These are phyloP conservation scores for Nitzschia sp. DNA, from an alignment of 108 stramenopile genomes.

Conservation along the genomic window DNA sequence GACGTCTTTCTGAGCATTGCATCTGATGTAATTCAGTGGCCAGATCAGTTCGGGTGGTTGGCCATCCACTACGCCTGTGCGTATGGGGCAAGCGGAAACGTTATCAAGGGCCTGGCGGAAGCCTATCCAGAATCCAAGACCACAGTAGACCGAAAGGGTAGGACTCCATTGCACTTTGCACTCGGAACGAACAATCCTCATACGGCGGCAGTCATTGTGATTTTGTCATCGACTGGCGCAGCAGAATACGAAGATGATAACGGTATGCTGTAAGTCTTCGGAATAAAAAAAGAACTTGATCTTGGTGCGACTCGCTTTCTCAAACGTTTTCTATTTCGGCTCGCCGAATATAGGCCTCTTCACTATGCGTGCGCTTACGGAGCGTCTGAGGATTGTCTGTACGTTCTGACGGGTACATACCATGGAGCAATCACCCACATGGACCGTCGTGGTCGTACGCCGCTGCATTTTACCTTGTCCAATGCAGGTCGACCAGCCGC, in stretches of 20 bases:
- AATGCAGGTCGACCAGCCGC: conserved; percentile 71
- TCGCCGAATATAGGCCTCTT: conserved; percentile 59
- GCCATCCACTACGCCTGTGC: conserved; percentile 85
- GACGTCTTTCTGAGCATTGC: conserved; percentile 53
- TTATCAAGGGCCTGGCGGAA: conserved; percentile 56
- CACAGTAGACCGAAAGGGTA: conserved; percentile 61
- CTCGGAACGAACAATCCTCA: conserved; percentile 59
- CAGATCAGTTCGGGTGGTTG: conserved; percentile 75
- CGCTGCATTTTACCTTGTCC: conserved; percentile 79
- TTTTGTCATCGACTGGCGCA: conserved; percentile 65
- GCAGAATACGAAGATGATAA: conserved; percentile 68
- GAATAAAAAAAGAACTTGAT: too few relatives aligned
- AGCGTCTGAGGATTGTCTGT: conserved; percentile 64
- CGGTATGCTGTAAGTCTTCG: conserved; percentile 68
- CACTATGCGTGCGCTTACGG: conserved; percentile 90
- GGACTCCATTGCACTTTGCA: conserved; percentile 78
- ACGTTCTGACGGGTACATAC: conserved; percentile 60
- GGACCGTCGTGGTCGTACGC: conserved; percentile 62
- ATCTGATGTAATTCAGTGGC: conserved; percentile 54
- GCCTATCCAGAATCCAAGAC: conserved; percentile 65
- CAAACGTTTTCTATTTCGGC: too few relatives aligned
- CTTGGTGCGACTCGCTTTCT: too few relatives aligned
- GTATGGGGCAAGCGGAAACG: conserved; percentile 55
- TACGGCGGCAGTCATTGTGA: conserved; percentile 41
- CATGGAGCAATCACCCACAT: conserved; percentile 49